Evolutionary conservation across 2,329 filamentous ascomycete species (phyloP).

Genomic region (Sclerotinia glacialis): DNA sequence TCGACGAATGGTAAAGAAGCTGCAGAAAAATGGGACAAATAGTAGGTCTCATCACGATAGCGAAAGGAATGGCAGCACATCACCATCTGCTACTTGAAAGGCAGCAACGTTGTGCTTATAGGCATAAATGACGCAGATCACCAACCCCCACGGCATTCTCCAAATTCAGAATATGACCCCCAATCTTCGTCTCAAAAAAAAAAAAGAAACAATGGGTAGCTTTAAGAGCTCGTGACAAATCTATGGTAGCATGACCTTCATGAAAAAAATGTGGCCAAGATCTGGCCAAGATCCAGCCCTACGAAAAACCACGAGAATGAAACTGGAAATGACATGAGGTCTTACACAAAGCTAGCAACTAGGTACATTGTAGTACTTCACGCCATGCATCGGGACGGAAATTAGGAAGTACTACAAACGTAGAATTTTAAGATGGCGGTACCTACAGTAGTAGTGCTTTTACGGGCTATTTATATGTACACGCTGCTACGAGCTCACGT

Average conservation of each 20-base stretch:
- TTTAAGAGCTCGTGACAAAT: neutral
- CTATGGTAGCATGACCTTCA: neutral
- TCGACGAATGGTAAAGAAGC: conserved; percentile 35
- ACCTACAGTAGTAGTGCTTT: neutral
- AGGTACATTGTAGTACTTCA: neutral
- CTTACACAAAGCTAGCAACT: neutral
- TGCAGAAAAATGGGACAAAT: neutral
- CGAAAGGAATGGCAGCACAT: neutral
- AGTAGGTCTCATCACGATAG: conserved; percentile 2
- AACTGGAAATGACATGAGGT: neutral
- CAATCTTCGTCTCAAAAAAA: too few species aligned
- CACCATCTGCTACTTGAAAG: neutral
- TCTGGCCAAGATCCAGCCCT: conserved; percentile 14
- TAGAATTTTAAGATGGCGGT: neutral
- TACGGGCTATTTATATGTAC: neutral
- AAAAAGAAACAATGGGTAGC: neutral
- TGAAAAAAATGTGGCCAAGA: neutral
- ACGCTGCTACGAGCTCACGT: neutral
- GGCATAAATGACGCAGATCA: conserved; percentile 1
- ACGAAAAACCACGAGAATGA: conserved; percentile 3
- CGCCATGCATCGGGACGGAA: neutral
- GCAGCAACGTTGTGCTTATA: conserved; percentile 4
- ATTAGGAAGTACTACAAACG: conserved; percentile 12
- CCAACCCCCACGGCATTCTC: neutral
- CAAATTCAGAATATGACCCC: neutral